Percentiles rank a stretch among this genome's conserved stretches.
Evolutionary conservation across 1,284 basidiomycete genomes (phyloP).

Genomic region (Cystobasidiaceae sp.): DNA sequence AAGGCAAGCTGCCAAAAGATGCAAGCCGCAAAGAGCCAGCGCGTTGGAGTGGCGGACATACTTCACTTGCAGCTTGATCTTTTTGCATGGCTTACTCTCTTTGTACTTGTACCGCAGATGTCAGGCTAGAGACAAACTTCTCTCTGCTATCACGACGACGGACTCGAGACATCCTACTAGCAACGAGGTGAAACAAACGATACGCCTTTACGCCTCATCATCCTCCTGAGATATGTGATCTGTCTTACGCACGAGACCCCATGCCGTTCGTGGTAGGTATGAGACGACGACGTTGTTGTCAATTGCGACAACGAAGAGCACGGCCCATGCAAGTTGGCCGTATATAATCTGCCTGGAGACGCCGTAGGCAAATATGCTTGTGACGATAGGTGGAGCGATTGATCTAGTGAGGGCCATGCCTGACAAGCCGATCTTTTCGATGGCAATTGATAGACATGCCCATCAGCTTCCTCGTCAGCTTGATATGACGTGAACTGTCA

Average conservation of each 20-base stretch:
- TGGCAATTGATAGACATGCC: background rate
- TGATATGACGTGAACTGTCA: background rate
- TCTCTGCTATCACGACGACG: no score
- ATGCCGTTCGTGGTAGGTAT: slow-evolving; percentile 12
- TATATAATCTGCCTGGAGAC: slow-evolving; percentile 4
- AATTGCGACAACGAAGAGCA: slow-evolving; percentile 5
- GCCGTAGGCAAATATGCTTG: slow-evolving; percentile 26
- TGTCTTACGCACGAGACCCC: background rate
- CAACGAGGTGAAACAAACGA: no score
- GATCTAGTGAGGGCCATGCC: slow-evolving; percentile 38
- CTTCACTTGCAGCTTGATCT: background rate
- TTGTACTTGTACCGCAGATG: no score
- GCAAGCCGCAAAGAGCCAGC: background rate
- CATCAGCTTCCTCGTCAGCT: background rate
- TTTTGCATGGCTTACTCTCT: no score
- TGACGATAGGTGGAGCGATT: slow-evolving; percentile 38
- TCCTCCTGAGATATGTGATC: background rate
- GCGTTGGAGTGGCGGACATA: background rate
- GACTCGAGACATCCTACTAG: no score
- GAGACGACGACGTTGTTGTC: slow-evolving; percentile 2
- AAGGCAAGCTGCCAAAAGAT: background rate
- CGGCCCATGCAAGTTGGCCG: slow-evolving; percentile 21
- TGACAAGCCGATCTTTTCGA: slow-evolving; percentile 32
- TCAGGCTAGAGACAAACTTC: no score
- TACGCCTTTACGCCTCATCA: background rate